A percentile compares a stretch with the other conserved stretches of the same genome.
Evolutionary conservation across 2,329 filamentous ascomycete species (phyloP).

Genomic region (Acrocalymma vagum): DNA sequence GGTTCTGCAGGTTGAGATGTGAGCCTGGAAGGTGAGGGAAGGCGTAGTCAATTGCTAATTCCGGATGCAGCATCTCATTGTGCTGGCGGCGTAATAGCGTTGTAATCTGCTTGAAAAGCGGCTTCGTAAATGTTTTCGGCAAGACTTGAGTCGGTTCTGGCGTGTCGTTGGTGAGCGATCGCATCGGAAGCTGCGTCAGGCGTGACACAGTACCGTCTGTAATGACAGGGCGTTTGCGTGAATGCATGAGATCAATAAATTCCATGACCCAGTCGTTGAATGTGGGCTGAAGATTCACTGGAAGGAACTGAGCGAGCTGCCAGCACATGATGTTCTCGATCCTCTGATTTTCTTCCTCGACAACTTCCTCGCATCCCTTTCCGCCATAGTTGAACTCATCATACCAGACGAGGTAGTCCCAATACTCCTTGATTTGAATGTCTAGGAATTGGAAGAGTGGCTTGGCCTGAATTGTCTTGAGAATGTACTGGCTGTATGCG

Average conservation of each 20-base stretch:
- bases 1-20: constrained; percentile 69
- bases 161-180: constrained; percentile 61
- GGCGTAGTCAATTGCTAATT: constrained; percentile 84
- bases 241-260: constrained; percentile 94
- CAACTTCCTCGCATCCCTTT: constrained; percentile 85
- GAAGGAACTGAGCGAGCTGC: constrained; percentile 93
- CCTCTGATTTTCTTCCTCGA: constrained; percentile 77
- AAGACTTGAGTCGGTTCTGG: constrained; percentile 73
- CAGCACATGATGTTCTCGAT: constrained; percentile 97
- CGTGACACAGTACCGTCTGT: constrained; percentile 62
- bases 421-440: constrained; percentile 97
- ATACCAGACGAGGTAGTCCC: constrained; percentile 99
- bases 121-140: constrained; percentile 85
- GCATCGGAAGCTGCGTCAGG: constrained; percentile 68
- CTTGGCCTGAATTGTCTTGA: constrained; percentile 96
- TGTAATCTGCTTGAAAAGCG: constrained; percentile 87
- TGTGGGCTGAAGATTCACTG: constrained; percentile 77
- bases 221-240: constrained; percentile 71
- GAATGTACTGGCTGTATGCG: constrained; percentile 95
- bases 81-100: constrained; percentile 85
- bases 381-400: constrained; percentile 99
- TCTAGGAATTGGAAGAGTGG: constrained; percentile 97
- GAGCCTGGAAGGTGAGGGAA: constrained; percentile 84
- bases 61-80: constrained; percentile 86
- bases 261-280: constrained; percentile 95